Evolutionary conservation across 1,284 basidiomycete species (phyloP).

Genomic region (Cutaneotrichosporon sp.): DNA sequence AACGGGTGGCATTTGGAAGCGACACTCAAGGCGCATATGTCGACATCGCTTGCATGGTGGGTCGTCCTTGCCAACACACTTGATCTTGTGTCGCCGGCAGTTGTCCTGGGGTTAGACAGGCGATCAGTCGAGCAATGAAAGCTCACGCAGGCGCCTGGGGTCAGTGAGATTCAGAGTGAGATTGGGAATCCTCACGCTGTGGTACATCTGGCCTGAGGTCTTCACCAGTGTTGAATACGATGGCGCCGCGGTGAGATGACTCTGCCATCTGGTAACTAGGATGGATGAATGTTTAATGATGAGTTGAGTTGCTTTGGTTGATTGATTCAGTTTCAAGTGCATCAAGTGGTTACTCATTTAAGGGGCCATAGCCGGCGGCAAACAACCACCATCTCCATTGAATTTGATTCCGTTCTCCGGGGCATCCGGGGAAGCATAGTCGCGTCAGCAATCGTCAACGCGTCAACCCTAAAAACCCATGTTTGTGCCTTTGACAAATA

Average conservation of each 20-base stretch:
- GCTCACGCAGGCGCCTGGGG: constrained; percentile 5
- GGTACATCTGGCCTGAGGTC: not conserved
- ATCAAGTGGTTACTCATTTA: no score
- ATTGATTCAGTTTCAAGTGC: no score
- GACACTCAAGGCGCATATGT: constrained; percentile 28
- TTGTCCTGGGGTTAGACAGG: constrained; percentile 14
- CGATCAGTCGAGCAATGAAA: not conserved
- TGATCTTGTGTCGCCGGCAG: constrained; percentile 33
- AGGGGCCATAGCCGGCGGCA: not conserved
- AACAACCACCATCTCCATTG: not conserved
- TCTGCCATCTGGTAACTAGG: not conserved
- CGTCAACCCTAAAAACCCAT: no score
- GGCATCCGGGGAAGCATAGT: no score
- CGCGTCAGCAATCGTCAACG: no score
- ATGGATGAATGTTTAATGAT: not conserved
- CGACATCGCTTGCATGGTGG: constrained; percentile 32
- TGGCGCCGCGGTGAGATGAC: not conserved
- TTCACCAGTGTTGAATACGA: not conserved
- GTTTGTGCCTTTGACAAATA: no score
- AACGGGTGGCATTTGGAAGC: constrained; percentile 22
- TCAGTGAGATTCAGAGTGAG: not conserved
- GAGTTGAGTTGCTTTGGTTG: no score
- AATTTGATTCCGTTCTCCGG: not conserved
- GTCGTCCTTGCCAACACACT: constrained; percentile 33
- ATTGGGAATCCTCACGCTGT: not conserved